Percentiles rank a stretch among this genome's conserved stretches.
Evolutionary conservation across 1,284 basidiomycete species (phyloP).

Genomic region (Apiotrichum gracile): DNA sequence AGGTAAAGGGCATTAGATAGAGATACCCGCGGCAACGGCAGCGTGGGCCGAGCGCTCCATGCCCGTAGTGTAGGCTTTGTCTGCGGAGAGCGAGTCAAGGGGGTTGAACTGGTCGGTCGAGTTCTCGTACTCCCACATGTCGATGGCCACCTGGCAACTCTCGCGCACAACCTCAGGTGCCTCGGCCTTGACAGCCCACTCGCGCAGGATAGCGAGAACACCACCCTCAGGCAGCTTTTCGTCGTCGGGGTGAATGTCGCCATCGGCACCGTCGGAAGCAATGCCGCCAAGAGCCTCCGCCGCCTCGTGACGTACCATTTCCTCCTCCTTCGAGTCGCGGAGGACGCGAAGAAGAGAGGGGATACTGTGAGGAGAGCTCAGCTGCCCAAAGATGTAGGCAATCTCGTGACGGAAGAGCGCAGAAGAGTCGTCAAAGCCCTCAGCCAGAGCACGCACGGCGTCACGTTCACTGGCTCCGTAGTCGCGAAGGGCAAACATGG

Average conservation of each 20-base stretch:
- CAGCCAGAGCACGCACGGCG: constrained; percentile 85
- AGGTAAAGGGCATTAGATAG: constrained; percentile 9
- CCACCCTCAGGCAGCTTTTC: constrained; percentile 45
- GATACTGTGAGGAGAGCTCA: constrained; percentile 82
- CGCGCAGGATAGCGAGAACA: constrained; percentile 75
- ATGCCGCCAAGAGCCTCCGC: constrained; percentile 97
- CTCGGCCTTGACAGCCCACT: constrained; percentile 73
- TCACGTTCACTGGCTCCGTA: constrained; percentile 58
- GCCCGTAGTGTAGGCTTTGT: constrained; percentile 34
- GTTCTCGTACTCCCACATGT: constrained; percentile 97
- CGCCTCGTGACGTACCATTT: constrained; percentile 99
- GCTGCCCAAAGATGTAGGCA: constrained; percentile 95
- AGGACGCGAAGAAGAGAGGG: constrained; percentile 77
- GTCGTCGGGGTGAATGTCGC: constrained; percentile 29
- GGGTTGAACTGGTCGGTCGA: constrained; percentile 80
- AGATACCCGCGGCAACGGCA: constrained; percentile 30
- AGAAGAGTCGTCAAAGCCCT: constrained; percentile 78
- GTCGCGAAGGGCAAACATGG: constrained; percentile 96
- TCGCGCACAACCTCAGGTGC: constrained; percentile 87
- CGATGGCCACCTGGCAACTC: constrained; percentile 92
- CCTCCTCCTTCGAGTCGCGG: constrained; percentile 66
- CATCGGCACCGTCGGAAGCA: constrained; percentile 64
- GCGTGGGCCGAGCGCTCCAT: constrained; percentile 44
- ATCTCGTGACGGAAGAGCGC: constrained; percentile 96
- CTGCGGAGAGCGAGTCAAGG: constrained; percentile 52